Evolutionary conservation across 305 asterid genomes (phyloP), one percentile per base, ranked within the genome.

Genomic region (Andrographis paniculata): DNA sequence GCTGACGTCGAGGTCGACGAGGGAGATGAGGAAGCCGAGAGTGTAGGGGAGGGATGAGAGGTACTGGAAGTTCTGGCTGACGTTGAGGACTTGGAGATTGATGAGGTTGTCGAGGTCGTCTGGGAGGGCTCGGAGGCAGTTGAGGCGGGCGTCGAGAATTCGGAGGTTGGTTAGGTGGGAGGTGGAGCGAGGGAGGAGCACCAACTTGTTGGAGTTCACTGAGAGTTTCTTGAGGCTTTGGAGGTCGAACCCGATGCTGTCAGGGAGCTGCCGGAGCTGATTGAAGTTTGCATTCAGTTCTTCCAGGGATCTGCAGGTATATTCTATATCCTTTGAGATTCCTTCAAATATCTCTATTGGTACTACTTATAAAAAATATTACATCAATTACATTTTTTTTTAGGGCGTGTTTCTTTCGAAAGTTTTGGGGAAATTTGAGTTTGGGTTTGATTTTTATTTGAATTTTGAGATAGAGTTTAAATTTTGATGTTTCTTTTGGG

Each of bases 251-350:
- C 97, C 97, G 0, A 88, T 75, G 6, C 85, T 77, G 45, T 79
- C 93, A 5, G 95, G 95, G 5, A 88, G 39, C 12, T 73, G 78
- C 5, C 55, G 72, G 17, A 85, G 50, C 67, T 75, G 65, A 66
- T 88, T 88, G 84, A 88, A 88, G 54, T 88, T 85, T 50, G 91
- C 94, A 48, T 72, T 82, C 48, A 88, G 42, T 45, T 88, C 94
- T 51, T 85, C 91, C 4, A 85, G 79, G 0, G 87, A 72, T 65
- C 97, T 88, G 79, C 61, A 69, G 33, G 33, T 27, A 27, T 27
- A 5, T 27, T 5, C 6, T 27, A 5, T 27, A 27, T 27, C 10
- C 6, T 27, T 27, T 27, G 33, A 27, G 33, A 5, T 27, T 5
- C 10, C 33, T 27, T 5, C 10, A 10, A 0, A 5, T 10, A 27